These are phyloP conservation scores for slime mould (Dictyostelium discoideum) DNA, from an alignment of 78 protist species.

Conservation along the genomic window DNA sequence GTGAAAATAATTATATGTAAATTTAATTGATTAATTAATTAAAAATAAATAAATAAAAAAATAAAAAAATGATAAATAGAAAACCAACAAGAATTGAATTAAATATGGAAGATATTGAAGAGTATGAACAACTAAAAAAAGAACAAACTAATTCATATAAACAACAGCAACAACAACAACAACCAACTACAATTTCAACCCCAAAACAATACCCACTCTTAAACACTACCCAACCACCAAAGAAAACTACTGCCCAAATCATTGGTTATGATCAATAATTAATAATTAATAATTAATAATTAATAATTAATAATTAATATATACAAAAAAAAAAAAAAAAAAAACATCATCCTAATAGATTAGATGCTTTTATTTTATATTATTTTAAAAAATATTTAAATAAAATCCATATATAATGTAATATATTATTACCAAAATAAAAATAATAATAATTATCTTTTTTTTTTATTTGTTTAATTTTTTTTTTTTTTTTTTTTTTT, in stretches of 20 bases:
- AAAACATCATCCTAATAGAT: not conserved
- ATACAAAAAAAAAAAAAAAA: not conserved
- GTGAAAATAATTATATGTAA: too few relatives aligned
- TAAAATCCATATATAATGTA: not conserved
- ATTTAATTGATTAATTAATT: too few relatives aligned
- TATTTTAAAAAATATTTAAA: not conserved
- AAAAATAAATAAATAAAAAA: not conserved
- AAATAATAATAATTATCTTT: not conserved
- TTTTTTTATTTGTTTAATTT: not conserved
- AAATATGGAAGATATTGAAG: slow-evolving; percentile 68
- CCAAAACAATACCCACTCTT: not conserved
- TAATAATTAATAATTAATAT: too few relatives aligned
- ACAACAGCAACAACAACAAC: not conserved
- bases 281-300: not conserved
- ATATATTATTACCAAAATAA: not conserved
- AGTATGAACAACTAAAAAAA: slow-evolving; percentile 47
- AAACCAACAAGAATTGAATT: slow-evolving; percentile 78
- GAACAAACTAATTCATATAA: slow-evolving; percentile 48
- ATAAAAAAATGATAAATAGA: slow-evolving; percentile 21
- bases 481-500: not conserved
- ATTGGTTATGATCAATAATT: slow-evolving; percentile 47
- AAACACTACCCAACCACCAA: not conserved
- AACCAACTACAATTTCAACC: not conserved
- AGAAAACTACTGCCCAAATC: slow-evolving; percentile 35
- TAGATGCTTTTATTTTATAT: not conserved